phyloP scores from a whole-genome alignment of 805 yeast species.

The Danielozyma ontarioensis region DNA sequence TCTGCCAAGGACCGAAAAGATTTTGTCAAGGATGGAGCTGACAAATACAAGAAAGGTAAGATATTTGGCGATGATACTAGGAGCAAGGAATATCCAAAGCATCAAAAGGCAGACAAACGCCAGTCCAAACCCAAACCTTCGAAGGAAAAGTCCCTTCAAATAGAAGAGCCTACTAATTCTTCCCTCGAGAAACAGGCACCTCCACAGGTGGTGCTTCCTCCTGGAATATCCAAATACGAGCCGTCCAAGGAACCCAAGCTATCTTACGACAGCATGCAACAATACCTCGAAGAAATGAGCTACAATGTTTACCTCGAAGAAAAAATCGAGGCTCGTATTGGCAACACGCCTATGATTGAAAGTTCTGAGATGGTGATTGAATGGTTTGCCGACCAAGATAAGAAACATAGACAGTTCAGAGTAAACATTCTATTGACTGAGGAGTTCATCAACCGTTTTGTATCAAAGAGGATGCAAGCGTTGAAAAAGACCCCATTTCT shows the following conservation, averaged over 20 bases:
- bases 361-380: constrained; percentile 43
- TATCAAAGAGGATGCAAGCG: constrained; percentile 45
- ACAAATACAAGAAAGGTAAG: constrained; percentile 1
- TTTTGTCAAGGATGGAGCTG: constrained; percentile 1
- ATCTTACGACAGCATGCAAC: constrained; percentile 43
- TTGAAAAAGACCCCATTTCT: constrained; percentile 57
- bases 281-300: constrained; percentile 55
- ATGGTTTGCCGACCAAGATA: constrained; percentile 46
- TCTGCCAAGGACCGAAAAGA: neutral
- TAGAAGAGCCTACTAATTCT: neutral
- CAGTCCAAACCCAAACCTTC: neutral
- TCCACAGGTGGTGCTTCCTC: constrained; percentile 11
- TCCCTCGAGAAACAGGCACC: constrained; percentile 3
- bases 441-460: constrained; percentile 45
- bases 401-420: constrained; percentile 35
- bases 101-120: neutral
- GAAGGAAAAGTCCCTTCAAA: neutral
- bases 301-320: constrained; percentile 63
- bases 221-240: constrained; percentile 23
- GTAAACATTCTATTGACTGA: constrained; percentile 40
- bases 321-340: constrained; percentile 34
- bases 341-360: constrained; percentile 32
- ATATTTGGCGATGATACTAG: too few relatives aligned
- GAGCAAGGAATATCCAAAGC: neutral
- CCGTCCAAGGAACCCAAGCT: constrained; percentile 38